Base-by-base conservation (phyloP, 306 rosid species). In the Urtica urens region DNA sequence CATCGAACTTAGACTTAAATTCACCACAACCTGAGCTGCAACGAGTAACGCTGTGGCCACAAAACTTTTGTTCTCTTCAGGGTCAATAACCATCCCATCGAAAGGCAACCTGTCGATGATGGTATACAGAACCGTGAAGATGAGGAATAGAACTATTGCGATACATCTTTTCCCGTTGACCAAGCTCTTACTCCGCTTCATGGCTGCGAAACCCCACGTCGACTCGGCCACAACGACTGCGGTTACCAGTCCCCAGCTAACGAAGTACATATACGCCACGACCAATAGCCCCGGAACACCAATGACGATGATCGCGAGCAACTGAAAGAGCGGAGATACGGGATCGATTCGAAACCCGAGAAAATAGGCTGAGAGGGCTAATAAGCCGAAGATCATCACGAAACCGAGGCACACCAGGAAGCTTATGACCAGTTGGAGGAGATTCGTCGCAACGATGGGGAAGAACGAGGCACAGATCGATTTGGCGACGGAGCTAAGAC, bases 221-320 rank as follows among this genome's bases (percentile, higher is more conserved):
- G 73, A 68, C 45, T 83, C 94, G 1, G 52, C 58, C 44, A 83
- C 61, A 13, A 57, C 60, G 12, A 80, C 38, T 49, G 75, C 94
- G 10, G 55, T 22, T 2, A 69, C 60, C 27, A 79, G 64, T 9
- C 53, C 49, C 86, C 86, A 83, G 22, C 55, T 44, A 19, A 77
- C 80, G 44, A 83, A 53, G 69, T 72, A 53, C 46, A 77, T 6
- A 38, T 64, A 5, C 57, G 40, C 3, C 14, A 39, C 4, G 22
- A 46, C 11, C 15, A 69, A n/a, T n/a, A n/a, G n/a, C n/a, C n/a
- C n/a, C n/a, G n/a, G 6, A 47, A 13, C 20, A 40, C 64, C 16
- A 14, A 31, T 8, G 22, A 72, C 11, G 14, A 39, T 23, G 1
- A 38, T 44, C 14, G 27, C 30, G 24, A 52, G 39, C 17, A 30